Percentiles rank a stretch among this genome's conserved stretches.
These are phyloP conservation scores for Amaranthus hypochondriacus DNA, from an alignment of 148 eudicot species.

Conservation along the genomic window DNA sequence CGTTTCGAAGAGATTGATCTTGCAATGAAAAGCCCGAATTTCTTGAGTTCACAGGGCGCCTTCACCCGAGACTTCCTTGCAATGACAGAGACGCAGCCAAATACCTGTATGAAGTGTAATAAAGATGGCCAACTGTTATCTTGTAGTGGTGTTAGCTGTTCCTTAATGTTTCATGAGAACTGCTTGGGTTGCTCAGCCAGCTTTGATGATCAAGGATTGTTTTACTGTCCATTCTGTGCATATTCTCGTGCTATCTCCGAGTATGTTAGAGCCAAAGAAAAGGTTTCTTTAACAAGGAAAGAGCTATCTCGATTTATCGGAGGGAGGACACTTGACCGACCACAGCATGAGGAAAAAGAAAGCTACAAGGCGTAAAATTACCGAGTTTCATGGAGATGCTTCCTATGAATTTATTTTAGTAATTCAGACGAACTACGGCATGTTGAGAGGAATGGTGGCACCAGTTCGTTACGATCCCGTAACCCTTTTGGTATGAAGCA, in stretches of 20 bases:
- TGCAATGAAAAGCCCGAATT: constrained; percentile 32
- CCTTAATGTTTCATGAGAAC: constrained; percentile 54
- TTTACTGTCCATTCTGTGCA: constrained; percentile 80
- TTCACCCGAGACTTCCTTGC: constrained; percentile 38
- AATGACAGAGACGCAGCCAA: constrained; percentile 34
- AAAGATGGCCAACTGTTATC: constrained; percentile 55
- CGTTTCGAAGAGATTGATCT: constrained; percentile 16
- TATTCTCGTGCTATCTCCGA: constrained; percentile 59
- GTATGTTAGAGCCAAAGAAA: constrained; percentile 44
- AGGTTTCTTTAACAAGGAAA: constrained; percentile 37
- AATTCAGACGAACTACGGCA: constrained; percentile 29
- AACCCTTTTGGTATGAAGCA: constrained; percentile 19
- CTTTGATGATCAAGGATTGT: constrained; percentile 48
- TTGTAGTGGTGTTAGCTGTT: constrained; percentile 53
- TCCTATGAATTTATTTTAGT: constrained; percentile 15
- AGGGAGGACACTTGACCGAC: constrained; percentile 24
- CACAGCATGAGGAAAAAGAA: constrained; percentile 19
- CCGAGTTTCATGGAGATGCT: constrained; percentile 18
- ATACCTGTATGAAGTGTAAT: constrained; percentile 63
- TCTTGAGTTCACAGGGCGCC: constrained; percentile 43
- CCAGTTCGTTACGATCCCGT: constrained; percentile 18
- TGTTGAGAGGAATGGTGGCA: constrained; percentile 27
- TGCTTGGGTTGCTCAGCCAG: constrained; percentile 49
- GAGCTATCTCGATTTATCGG: constrained; percentile 48
- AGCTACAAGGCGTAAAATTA: constrained; percentile 12